Percentiles rank a stretch among this genome's conserved stretches.
Conservation (phyloP, 305 asterid genomes). For the Andrographis paniculata region DNA sequence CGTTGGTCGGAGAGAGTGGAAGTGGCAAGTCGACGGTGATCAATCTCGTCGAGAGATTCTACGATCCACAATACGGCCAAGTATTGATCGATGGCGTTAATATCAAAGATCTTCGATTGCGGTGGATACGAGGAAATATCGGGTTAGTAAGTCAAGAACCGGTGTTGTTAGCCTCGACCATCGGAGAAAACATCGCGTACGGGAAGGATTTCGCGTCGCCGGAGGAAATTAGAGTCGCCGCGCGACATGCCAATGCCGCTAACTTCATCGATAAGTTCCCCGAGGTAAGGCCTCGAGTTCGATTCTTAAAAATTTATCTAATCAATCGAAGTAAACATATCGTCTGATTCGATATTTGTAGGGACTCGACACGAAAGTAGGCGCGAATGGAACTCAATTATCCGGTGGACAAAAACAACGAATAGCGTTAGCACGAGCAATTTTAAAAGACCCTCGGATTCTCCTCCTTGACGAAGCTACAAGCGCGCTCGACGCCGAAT, state of each 20-base stretch:
- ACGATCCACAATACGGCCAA: conserved; percentile 63
- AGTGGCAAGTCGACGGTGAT: conserved; percentile 63
- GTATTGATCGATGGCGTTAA: conserved; percentile 55
- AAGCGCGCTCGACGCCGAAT: conserved; percentile 44
- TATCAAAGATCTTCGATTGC: conserved; percentile 52
- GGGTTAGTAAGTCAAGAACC: conserved; percentile 79
- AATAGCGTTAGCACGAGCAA: conserved; percentile 42
- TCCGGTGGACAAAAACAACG: conserved; percentile 55
- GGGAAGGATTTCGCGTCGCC: conserved; percentile 46
- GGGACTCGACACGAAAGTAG: conserved; percentile 40
- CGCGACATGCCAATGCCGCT: conserved; percentile 47
- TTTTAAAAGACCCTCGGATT: conserved; percentile 35
- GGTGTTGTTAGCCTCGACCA: conserved; percentile 41
- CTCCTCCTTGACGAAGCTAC: conserved; percentile 52
- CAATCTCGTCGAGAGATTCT: conserved; percentile 56
- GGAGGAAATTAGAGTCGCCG: conserved; percentile 48
- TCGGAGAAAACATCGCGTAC: conserved; percentile 53
- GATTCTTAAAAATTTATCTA: too few relatives aligned
- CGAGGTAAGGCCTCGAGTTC: conserved; percentile 43
- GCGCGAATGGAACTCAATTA: conserved; percentile 45
- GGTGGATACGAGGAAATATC: conserved; percentile 58
- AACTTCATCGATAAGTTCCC: conserved; percentile 52
- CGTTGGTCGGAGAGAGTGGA: conserved; percentile 70
- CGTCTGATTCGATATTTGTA: conserved; percentile 16
- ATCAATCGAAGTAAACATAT: too few relatives aligned